Evolutionary conservation across 1,139 yeast species (phyloP).

Genomic region (Pichia kudriavzevii): DNA sequence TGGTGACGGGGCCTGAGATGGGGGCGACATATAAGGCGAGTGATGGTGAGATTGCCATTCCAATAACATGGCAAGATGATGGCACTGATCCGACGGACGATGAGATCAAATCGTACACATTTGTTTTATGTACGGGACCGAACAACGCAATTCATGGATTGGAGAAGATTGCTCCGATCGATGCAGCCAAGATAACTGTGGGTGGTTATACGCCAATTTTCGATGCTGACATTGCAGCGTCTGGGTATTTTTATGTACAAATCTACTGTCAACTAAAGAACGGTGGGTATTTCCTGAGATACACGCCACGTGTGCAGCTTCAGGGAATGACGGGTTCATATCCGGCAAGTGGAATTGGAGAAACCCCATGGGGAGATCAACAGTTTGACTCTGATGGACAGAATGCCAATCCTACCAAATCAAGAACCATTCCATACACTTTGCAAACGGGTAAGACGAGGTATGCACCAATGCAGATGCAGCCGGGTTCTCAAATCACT

Average conservation of each 20-base stretch:
- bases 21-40: conserved; percentile 46
- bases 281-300: conserved; percentile 64
- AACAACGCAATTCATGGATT: conserved; percentile 31
- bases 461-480: conserved; percentile 87
- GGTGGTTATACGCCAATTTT: conserved; percentile 37
- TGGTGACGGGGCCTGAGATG: conserved; percentile 42
- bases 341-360: conserved; percentile 32
- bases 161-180: conserved; percentile 1
- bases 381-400: conserved; percentile 21
- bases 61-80: conserved; percentile 57
- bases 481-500: conserved; percentile 68
- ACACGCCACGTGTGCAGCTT: conserved; percentile 59
- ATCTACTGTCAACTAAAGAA: conserved; percentile 39
- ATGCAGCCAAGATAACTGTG: conserved; percentile 19
- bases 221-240: conserved; percentile 38
- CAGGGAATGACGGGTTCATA: conserved; percentile 63
- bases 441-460: conserved; percentile 66
- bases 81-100: conserved; percentile 41
- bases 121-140: conserved; percentile 65
- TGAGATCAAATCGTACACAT: conserved; percentile 39
- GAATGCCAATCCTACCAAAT: conserved; percentile 24
- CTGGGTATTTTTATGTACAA: conserved; percentile 69
- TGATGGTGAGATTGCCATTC: conserved; percentile 40
- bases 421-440: conserved; percentile 55
- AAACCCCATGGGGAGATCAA: conserved; percentile 37